A percentile compares a stretch with the other conserved stretches of the same genome.
These are phyloP conservation scores for Rheum nobile DNA, from an alignment of 148 eudicot species.

Conservation along the genomic window DNA sequence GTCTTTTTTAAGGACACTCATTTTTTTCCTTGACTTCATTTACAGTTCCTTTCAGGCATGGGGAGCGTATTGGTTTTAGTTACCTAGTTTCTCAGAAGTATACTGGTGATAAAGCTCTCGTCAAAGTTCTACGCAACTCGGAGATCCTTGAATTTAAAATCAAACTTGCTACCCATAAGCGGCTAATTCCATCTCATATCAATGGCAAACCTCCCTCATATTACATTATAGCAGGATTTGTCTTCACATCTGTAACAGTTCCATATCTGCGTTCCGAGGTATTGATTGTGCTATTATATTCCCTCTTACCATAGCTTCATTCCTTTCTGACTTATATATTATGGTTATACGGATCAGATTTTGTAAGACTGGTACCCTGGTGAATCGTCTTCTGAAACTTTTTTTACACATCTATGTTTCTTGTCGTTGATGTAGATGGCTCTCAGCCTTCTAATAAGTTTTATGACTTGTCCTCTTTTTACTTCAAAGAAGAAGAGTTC, in stretches of 20 bases:
- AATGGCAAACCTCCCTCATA: conserved; percentile 38
- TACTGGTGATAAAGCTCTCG: conserved; percentile 25
- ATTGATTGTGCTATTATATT: background rate
- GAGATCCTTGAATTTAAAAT: conserved; percentile 27
- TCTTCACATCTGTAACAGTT: conserved; percentile 32
- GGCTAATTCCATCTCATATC: conserved; percentile 37
- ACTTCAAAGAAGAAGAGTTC: background rate
- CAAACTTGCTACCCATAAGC: conserved; percentile 33
- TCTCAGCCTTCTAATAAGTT: background rate
- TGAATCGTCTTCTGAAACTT: background rate
- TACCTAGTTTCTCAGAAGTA: conserved; percentile 41
- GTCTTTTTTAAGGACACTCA: background rate
- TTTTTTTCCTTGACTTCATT: background rate
- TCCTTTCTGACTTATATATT: background rate
- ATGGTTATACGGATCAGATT: background rate
- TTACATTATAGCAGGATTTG: conserved; percentile 43
- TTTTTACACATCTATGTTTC: background rate
- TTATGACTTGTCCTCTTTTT: background rate
- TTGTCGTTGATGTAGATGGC: background rate
- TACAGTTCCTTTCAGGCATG: conserved; percentile 33
- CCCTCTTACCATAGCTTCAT: background rate
- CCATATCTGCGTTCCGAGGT: conserved; percentile 49
- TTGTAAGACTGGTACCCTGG: background rate
- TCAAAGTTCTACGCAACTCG: conserved; percentile 39
- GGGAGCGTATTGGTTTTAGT: conserved; percentile 45